phyloP scores from a whole-genome alignment of 2,329 filamentous ascomycete genomes.

The Amauroascus verrucosus region DNA sequence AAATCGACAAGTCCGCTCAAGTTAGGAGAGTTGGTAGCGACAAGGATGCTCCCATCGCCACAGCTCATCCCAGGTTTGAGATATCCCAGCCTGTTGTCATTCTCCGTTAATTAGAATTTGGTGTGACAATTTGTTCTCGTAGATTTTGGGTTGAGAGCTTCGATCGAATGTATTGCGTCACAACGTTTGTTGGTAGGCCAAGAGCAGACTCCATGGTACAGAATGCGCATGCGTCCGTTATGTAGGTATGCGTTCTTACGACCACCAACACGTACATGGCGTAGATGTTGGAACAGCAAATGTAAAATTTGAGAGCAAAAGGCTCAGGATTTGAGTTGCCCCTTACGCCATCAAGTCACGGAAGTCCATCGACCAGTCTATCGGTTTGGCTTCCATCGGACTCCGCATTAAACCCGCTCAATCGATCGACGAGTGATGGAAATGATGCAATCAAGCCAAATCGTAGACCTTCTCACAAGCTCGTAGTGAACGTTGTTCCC shows the following conservation, averaged over 20 bases:
- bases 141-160: too few relatives aligned
- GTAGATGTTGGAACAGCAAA: too few relatives aligned
- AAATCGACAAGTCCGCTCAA: not conserved
- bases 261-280: too few relatives aligned
- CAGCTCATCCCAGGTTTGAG: not conserved
- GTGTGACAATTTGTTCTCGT: not conserved
- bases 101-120: not conserved
- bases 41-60: not conserved
- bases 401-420: not conserved
- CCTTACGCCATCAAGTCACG: not conserved
- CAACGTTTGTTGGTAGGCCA: not conserved
- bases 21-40: too few relatives aligned
- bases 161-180: not conserved
- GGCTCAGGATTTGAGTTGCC: not conserved
- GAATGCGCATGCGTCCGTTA: not conserved
- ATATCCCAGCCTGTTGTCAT: not conserved
- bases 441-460: constrained; percentile 3
- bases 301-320: not conserved
- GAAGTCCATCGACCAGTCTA: not conserved
- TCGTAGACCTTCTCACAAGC: not conserved
- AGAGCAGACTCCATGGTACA: not conserved
- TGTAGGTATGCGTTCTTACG: not conserved
- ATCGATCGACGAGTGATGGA: not conserved
- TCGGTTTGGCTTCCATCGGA: constrained; percentile 1
- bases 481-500: not conserved